Conservation (phyloP, 2,329 filamentous ascomycete genomes). For the Penicillium sp. region DNA sequence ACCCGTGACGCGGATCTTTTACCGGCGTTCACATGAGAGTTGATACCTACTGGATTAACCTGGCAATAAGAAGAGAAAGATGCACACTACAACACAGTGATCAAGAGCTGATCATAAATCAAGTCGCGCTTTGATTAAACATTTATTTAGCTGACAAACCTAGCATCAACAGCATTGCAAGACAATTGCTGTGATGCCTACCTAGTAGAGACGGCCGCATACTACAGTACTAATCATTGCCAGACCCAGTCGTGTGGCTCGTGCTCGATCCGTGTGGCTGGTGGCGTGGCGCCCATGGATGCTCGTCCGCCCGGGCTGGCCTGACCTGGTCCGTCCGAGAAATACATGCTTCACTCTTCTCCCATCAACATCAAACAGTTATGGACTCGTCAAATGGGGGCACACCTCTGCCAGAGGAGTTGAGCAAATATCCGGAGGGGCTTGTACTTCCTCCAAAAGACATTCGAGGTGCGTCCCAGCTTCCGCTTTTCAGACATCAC, state of each 20-base stretch:
- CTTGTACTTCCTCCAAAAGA: constrained; percentile 80
- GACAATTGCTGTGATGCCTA: too few species aligned
- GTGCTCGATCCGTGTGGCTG: constrained; percentile 3
- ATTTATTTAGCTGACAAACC: too few species aligned
- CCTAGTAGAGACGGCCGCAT: too few species aligned
- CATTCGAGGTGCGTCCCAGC: constrained; percentile 56
- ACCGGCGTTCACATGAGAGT: background rate
- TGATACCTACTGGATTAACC: too few species aligned
- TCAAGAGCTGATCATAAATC: too few species aligned
- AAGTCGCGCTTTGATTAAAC: too few species aligned
- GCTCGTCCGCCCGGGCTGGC: too few species aligned
- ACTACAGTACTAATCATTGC: too few species aligned
- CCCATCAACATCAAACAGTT: constrained; percentile 10
- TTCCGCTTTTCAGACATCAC: background rate
- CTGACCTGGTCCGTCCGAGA: background rate
- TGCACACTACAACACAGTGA: too few species aligned
- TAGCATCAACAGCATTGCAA: too few species aligned
- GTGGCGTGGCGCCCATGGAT: background rate
- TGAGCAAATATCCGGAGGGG: constrained; percentile 71
- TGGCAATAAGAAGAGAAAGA: too few species aligned
- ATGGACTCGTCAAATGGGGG: constrained; percentile 41
- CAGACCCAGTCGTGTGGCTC: constrained; percentile 4
- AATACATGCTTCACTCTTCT: constrained; percentile 1
- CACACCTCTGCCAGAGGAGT: constrained; percentile 47
- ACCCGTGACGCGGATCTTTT: background rate